These are phyloP conservation scores for Mangifera indica DNA, from an alignment of 345 rosid genomes.

Conservation along the genomic window DNA sequence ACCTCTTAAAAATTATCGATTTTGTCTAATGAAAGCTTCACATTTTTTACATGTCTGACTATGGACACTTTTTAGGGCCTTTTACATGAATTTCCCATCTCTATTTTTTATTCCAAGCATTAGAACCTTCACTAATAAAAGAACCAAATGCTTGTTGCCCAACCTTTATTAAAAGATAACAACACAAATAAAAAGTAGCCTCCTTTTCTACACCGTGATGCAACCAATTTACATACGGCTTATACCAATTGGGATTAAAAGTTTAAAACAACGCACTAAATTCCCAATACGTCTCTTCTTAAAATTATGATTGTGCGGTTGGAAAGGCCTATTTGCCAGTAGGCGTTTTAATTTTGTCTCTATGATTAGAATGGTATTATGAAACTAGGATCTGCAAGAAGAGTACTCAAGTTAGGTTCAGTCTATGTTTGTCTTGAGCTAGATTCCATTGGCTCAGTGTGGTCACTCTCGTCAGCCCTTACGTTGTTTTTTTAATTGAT, in stretches of 20 bases:
- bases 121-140: background rate
- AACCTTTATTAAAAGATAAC: background rate
- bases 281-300: background rate
- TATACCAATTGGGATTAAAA: background rate
- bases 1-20: no score
- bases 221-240: background rate
- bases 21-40: background rate
- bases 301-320: no score
- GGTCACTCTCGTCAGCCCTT: no score
- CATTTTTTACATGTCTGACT: background rate
- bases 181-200: background rate
- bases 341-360: background rate
- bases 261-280: no score
- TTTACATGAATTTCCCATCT: background rate
- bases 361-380: background rate
- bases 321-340: no score
- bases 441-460: no score
- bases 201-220: background rate
- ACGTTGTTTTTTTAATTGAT: no score
- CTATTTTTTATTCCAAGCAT: background rate
- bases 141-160: background rate
- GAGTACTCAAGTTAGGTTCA: no score
- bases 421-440: no score
- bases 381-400: background rate
- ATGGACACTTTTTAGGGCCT: background rate